Conservation (phyloP, 176 grass and related monocot genomes). For the Eragrostis curvula region DNA sequence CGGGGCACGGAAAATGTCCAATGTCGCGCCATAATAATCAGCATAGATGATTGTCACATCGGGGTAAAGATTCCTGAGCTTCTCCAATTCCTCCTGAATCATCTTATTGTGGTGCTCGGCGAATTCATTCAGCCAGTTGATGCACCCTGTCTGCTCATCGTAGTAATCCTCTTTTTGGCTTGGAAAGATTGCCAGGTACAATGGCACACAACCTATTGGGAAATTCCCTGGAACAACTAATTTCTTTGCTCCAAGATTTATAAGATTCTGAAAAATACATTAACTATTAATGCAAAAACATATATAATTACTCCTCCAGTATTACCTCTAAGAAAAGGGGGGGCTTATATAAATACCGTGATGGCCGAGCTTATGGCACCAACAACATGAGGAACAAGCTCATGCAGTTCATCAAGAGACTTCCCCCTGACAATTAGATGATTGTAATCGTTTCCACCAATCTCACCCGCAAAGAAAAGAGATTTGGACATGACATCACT, state of each 20-base stretch:
- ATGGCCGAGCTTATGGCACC: constrained; percentile 59
- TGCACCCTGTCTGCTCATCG: constrained; percentile 74
- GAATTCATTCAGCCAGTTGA: constrained; percentile 87
- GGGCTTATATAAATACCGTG: constrained; percentile 35
- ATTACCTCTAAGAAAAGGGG: constrained; percentile 4
- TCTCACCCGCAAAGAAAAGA: constrained; percentile 82
- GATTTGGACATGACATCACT: constrained; percentile 65
- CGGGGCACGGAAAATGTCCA: constrained; percentile 68
- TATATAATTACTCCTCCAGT: neutral
- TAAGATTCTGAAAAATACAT: constrained; percentile 64
- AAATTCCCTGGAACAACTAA: constrained; percentile 86
- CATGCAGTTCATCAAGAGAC: constrained; percentile 58
- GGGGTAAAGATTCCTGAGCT: constrained; percentile 61
- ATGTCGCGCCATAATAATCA: constrained; percentile 82
- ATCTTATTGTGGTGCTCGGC: constrained; percentile 63
- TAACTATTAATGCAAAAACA: constrained; percentile 30
- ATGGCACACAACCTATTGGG: constrained; percentile 82
- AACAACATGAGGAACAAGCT: constrained; percentile 75
- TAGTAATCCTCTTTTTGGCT: constrained; percentile 73
- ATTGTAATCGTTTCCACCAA: constrained; percentile 95
- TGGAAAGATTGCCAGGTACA: constrained; percentile 73
- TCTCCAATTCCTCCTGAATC: constrained; percentile 65
- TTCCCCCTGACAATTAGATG: constrained; percentile 75
- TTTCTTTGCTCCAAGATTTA: constrained; percentile 83
- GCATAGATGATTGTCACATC: constrained; percentile 79